These are phyloP conservation scores for Apiospora hydei DNA, from an alignment of 2,329 filamentous ascomycete genomes.

Conservation along the genomic window DNA sequence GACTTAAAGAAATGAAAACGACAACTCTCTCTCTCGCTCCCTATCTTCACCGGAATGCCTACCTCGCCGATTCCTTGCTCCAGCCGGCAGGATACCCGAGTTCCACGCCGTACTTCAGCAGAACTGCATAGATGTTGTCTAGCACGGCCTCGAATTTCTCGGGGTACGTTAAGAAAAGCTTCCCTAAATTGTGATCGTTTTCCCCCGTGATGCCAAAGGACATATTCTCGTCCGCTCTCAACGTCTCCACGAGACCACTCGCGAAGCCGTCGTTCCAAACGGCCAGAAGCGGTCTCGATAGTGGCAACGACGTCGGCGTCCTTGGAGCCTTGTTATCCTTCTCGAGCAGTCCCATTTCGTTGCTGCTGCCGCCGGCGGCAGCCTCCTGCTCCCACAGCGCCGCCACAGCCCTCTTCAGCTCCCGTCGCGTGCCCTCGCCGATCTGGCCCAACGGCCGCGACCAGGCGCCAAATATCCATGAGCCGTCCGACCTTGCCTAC, in stretches of 20 bases:
- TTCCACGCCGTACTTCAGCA: neutral
- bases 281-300: too few relatives aligned
- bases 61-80: neutral
- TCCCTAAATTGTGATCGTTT: too few relatives aligned
- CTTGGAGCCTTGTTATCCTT: too few relatives aligned
- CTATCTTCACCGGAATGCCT: too few relatives aligned
- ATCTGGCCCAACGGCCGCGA: neutral
- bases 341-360: too few relatives aligned
- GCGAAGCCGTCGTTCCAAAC: neutral
- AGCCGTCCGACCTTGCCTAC: neutral
- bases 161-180: neutral
- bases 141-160: neutral
- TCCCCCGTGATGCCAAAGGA: neutral
- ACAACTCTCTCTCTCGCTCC: too few relatives aligned
- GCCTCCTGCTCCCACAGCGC: neutral
- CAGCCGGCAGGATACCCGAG: neutral
- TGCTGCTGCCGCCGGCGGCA: neutral
- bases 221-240: neutral
- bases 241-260: neutral
- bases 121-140: neutral
- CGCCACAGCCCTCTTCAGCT: neutral
- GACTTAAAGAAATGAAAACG: too few relatives aligned
- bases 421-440: neutral
- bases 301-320: too few relatives aligned
- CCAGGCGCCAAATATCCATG: neutral